Percentiles rank a stretch among this genome's conserved stretches.
phyloP scores from a whole-genome alignment of 139 green algal genomes.

The Coccomyxa sp. region DNA sequence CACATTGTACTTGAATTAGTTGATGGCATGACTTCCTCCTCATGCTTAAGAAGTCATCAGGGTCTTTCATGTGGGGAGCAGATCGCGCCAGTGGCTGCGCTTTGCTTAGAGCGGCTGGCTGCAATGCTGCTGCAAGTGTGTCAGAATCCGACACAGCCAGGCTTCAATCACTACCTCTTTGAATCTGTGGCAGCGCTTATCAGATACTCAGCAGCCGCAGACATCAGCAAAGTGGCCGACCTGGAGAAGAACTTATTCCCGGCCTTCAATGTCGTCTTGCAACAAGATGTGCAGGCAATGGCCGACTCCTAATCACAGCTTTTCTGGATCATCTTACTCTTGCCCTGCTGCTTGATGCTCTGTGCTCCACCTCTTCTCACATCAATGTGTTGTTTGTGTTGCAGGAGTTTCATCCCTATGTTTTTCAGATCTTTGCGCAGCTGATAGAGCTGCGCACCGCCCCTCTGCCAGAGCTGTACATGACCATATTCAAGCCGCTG shows the following conservation, averaged over 20 bases:
- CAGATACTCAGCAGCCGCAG: constrained; percentile 11
- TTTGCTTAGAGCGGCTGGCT: constrained; percentile 49
- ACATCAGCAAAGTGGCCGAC: constrained; percentile 32
- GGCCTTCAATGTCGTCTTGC: constrained; percentile 87
- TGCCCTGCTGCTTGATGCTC: background rate
- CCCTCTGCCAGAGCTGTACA: constrained; percentile 65
- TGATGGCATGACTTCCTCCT: background rate
- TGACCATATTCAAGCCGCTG: constrained; percentile 81
- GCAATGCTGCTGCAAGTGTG: constrained; percentile 76
- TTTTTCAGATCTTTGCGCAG: constrained; percentile 91
- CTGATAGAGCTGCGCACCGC: constrained; percentile 77
- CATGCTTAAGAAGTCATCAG: background rate
- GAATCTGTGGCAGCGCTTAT: constrained; percentile 91
- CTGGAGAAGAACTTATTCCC: constrained; percentile 84
- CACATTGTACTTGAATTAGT: background rate
- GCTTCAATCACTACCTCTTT: constrained; percentile 99
- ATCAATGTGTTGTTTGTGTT: background rate
- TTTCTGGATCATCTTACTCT: background rate
- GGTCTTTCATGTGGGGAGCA: background rate
- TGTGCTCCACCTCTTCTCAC: background rate
- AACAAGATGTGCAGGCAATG: constrained; percentile 70
- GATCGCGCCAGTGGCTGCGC: constrained; percentile 53
- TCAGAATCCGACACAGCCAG: constrained; percentile 90
- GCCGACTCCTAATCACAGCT: background rate
- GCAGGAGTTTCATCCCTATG: constrained; percentile 61